A percentile compares a stretch with the other conserved stretches of the same genome.
These are phyloP conservation scores for Fusarium equiseti DNA, from an alignment of 2,329 filamentous ascomycete genomes.

Conservation along the genomic window DNA sequence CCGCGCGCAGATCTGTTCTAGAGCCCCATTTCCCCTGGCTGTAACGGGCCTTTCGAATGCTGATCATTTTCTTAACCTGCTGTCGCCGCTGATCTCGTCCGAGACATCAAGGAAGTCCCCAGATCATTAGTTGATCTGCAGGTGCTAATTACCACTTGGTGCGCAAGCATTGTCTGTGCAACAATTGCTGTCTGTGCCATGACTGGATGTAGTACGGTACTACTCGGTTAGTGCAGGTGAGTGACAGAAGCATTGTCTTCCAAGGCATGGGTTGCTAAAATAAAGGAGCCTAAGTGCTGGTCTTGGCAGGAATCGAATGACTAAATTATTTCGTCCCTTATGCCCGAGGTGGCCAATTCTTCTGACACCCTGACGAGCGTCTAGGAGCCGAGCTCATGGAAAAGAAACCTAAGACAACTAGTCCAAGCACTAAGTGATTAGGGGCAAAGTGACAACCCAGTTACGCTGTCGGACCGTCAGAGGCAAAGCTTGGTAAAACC, in stretches of 20 bases:
- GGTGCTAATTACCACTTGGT: neutral
- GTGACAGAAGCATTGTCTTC: too few species aligned
- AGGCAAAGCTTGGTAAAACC: neutral
- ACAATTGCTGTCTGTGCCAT: neutral
- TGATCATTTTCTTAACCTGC: neutral
- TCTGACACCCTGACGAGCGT: neutral
- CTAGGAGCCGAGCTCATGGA: neutral
- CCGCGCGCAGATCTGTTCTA: neutral
- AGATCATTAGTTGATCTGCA: neutral
- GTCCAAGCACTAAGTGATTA: neutral
- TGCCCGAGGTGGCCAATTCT: too few species aligned
- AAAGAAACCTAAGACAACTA: neutral
- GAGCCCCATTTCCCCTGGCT: neutral
- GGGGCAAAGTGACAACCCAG: neutral
- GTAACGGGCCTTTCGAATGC: neutral
- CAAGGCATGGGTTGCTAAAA: too few species aligned
- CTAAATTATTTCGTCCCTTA: too few species aligned
- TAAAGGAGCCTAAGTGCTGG: too few species aligned
- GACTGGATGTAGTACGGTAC: neutral
- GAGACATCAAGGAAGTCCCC: neutral
- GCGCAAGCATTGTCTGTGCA: neutral
- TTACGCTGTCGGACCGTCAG: neutral
- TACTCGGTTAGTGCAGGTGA: neutral
- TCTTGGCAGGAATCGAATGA: too few species aligned
- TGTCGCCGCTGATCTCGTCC: neutral